Percentiles rank a stretch among this genome's conserved stretches.
Evolutionary conservation across 805 yeast genomes (phyloP).

Genomic region (Spathaspora gorwiae): DNA sequence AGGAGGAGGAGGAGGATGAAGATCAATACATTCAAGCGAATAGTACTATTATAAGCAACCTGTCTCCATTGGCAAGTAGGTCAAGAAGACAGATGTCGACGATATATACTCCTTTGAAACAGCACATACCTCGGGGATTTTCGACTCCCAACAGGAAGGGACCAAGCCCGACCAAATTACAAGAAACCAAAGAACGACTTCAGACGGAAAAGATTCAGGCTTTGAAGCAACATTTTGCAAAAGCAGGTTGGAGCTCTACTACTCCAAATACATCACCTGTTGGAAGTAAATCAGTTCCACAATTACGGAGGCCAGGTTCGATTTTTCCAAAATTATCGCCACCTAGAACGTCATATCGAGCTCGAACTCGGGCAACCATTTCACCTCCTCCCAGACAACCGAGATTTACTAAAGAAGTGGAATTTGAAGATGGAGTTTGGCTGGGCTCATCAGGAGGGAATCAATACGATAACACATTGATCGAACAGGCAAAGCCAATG

Average conservation of each 20-base stretch:
- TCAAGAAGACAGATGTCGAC: slow-evolving; percentile 6
- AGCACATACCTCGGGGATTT: not conserved
- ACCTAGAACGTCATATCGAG: not conserved
- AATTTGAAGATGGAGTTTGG: not conserved
- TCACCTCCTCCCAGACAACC: slow-evolving; percentile 17
- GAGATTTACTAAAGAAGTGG: slow-evolving; percentile 8
- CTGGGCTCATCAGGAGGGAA: not conserved
- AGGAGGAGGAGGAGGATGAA: slow-evolving; percentile 2
- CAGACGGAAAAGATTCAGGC: slow-evolving; percentile 31
- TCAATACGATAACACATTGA: slow-evolving; percentile 13
- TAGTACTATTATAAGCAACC: slow-evolving; percentile 19
- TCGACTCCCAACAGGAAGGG: slow-evolving; percentile 22
- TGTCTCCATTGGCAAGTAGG: slow-evolving; percentile 30
- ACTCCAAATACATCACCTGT: slow-evolving; percentile 8
- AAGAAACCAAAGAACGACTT: slow-evolving; percentile 35
- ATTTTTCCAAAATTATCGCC: not conserved
- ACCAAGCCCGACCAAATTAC: slow-evolving; percentile 32
- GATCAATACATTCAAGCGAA: slow-evolving; percentile 11
- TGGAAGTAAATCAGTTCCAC: not conserved
- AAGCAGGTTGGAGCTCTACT: slow-evolving; percentile 14
- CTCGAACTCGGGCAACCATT: not conserved
- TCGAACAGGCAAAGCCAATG: slow-evolving; percentile 32
- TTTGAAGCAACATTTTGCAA: slow-evolving; percentile 27
- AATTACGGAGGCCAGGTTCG: not conserved
- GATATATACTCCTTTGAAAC: not conserved